Conservation (phyloP, 257 asterid species). For the Fraxinus americana region DNA sequence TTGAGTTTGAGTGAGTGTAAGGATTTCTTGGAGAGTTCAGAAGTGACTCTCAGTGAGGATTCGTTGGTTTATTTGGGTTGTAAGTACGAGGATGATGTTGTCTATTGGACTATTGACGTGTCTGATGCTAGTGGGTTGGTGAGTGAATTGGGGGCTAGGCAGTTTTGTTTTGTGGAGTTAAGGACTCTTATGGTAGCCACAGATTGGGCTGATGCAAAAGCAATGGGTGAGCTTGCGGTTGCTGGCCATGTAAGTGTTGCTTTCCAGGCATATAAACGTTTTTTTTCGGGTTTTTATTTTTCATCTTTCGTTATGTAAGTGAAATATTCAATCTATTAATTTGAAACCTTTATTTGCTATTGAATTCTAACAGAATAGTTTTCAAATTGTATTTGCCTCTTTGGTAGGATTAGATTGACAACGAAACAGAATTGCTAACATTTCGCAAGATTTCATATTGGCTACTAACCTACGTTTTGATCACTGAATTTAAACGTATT, state of each 20-base stretch:
- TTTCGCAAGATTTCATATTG: not conserved
- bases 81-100: constrained; percentile 58
- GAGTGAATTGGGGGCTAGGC: constrained; percentile 55
- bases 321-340: not conserved
- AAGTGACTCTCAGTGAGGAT: constrained; percentile 63
- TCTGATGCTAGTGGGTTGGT: constrained; percentile 70
- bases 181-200: constrained; percentile 98
- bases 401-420: not conserved
- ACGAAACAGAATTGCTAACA: not conserved
- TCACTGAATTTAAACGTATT: not conserved
- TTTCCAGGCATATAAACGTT: not conserved
- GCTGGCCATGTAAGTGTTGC: constrained; percentile 81
- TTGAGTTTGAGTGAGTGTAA: constrained; percentile 68
- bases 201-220: constrained; percentile 77
- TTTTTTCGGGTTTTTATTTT: not conserved
- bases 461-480: not conserved
- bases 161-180: constrained; percentile 82
- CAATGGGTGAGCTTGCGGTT: constrained; percentile 85
- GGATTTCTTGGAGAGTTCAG: constrained; percentile 59
- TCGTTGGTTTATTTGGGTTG: constrained; percentile 78
- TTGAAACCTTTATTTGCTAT: not conserved
- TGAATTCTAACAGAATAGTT: not conserved
- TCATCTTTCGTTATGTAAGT: not conserved
- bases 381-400: not conserved
- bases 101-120: constrained; percentile 91